These are phyloP conservation scores for Stromatinia cepivora DNA, from an alignment of 2,329 filamentous ascomycete genomes.

Conservation along the genomic window DNA sequence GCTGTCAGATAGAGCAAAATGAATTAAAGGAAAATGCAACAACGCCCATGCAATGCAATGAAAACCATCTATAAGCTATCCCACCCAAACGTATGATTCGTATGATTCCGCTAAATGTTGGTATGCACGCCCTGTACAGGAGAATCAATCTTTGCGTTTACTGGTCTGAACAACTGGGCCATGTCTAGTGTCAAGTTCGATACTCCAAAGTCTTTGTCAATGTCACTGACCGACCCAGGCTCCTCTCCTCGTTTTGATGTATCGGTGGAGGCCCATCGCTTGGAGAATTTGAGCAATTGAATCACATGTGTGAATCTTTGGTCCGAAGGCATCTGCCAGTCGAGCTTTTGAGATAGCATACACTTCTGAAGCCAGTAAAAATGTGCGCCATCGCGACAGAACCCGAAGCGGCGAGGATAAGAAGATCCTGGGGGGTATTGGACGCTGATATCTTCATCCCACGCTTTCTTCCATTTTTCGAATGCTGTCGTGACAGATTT, in stretches of 20 bases:
- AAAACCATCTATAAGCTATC: slow-evolving; percentile 22
- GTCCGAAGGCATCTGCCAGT: slow-evolving; percentile 59
- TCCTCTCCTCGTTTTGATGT: slow-evolving; percentile 66
- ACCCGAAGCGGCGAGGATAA: slow-evolving; percentile 62
- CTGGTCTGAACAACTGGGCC: slow-evolving; percentile 67
- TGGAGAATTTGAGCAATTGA: slow-evolving; percentile 59
- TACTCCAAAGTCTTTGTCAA: slow-evolving; percentile 65
- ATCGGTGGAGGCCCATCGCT: slow-evolving; percentile 61
- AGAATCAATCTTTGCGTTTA: slow-evolving; percentile 47
- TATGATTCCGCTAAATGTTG: slow-evolving; percentile 32
- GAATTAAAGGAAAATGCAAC: slow-evolving; percentile 20
- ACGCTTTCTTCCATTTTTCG: slow-evolving; percentile 70
- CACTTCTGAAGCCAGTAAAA: slow-evolving; percentile 72
- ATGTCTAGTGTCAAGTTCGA: slow-evolving; percentile 68
- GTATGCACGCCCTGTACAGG: slow-evolving; percentile 40
- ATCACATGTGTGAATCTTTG: slow-evolving; percentile 61
- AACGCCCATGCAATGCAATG: slow-evolving; percentile 25
- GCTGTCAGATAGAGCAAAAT: slow-evolving; percentile 16
- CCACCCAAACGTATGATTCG: slow-evolving; percentile 29
- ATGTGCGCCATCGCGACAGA: slow-evolving; percentile 69
- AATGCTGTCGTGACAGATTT: slow-evolving; percentile 56
- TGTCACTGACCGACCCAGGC: slow-evolving; percentile 66
- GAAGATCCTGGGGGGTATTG: slow-evolving; percentile 62
- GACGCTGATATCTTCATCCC: slow-evolving; percentile 67
- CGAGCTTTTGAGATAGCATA: slow-evolving; percentile 60